Base-by-base conservation (phyloP, 805 yeast genomes). In the Blastobotrys robertii region DNA sequence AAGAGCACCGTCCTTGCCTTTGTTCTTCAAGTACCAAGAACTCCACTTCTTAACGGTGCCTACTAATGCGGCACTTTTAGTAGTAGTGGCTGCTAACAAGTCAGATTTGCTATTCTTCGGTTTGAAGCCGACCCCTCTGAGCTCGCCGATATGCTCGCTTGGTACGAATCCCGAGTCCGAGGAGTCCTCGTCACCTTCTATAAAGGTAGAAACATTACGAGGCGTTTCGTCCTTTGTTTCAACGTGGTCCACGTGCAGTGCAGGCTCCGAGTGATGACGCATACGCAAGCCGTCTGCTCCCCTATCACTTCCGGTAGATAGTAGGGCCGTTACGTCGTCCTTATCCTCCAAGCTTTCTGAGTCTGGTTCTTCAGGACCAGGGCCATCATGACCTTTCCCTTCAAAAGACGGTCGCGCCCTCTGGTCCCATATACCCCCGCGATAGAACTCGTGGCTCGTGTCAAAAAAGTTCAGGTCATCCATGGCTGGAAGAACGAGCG, bases 401-500 rank as follows among this genome's bases (percentile, higher is more conserved):
- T 19, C 25, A 4, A 6, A 6, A 19, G 25, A 19, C 6, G 25
- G 25, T 19, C 25, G 25, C 25, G 25, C 25, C 25, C 25, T 44
- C 15, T 68, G 67, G 49, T 81, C 87, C 97, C 97, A 90, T 16
- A 90, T 77, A 12, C 98, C 98, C 40, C 96, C 98, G 49, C 96
- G 73, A 59, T 78, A 92, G 10, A 85, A 62, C 49, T 85, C 94
- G 33, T 63, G 70, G 2, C 64, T 60, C 0, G 96, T 78, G 43
- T 75, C 67, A 55, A 70, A 82, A 56, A 84, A 82, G 0, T 79
- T 75, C 34, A 86, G 60, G 58, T 90, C 97, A 60, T 90, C 97
- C 87, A 86, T 82, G 54, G 70, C 78, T 2, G 98, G 98, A 29
- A 75, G 60, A 0, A 92, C 97, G 38, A 92, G 63, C 6, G 92